Percentiles rank a stretch among this genome's conserved stretches.
phyloP scores from a whole-genome alignment of 2,329 filamentous ascomycete species.

The Ceratocystiopsis sp. region DNA sequence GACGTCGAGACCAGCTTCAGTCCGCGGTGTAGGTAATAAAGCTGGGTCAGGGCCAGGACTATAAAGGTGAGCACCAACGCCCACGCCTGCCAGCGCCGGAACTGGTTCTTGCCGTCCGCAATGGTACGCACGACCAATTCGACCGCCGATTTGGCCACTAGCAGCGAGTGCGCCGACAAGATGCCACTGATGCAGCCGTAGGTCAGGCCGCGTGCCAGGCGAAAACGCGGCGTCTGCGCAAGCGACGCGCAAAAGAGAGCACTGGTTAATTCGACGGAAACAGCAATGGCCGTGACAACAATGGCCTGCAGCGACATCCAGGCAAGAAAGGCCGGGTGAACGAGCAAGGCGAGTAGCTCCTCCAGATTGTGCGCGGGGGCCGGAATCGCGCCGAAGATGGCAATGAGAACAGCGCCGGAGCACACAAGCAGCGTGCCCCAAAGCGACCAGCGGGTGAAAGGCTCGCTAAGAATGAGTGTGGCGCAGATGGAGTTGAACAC shows the following conservation, averaged over 20 bases:
- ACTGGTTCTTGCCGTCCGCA: conserved; percentile 77
- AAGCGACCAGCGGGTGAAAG: conserved; percentile 87
- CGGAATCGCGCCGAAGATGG: conserved; percentile 81
- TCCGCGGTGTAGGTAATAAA: conserved; percentile 89
- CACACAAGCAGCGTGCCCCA: conserved; percentile 80
- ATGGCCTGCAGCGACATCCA: conserved; percentile 78
- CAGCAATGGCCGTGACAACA: conserved; percentile 51
- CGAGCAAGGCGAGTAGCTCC: conserved; percentile 63
- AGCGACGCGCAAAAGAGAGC: conserved; percentile 17
- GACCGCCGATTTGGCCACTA: conserved; percentile 91
- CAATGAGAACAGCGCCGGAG: conserved; percentile 76
- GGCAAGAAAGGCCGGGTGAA: conserved; percentile 56
- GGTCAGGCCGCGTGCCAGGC: conserved; percentile 52
- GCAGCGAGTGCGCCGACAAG: conserved; percentile 77
- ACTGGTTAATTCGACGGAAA: conserved; percentile 40
- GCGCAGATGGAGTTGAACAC: conserved; percentile 99
- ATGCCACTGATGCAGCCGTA: conserved; percentile 88
- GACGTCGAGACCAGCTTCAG: conserved; percentile 91
- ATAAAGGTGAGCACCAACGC: conserved; percentile 70
- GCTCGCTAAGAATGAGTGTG: conserved; percentile 77
- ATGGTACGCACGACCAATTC: conserved; percentile 81
- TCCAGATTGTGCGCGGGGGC: conserved; percentile 78
- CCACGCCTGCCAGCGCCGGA: conserved; percentile 91
- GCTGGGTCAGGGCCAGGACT: conserved; percentile 66
- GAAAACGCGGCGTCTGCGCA: conserved; percentile 47